Base-by-base conservation (phyloP, 2,329 filamentous ascomycete species). In the Botrytis hyacinthi region DNA sequence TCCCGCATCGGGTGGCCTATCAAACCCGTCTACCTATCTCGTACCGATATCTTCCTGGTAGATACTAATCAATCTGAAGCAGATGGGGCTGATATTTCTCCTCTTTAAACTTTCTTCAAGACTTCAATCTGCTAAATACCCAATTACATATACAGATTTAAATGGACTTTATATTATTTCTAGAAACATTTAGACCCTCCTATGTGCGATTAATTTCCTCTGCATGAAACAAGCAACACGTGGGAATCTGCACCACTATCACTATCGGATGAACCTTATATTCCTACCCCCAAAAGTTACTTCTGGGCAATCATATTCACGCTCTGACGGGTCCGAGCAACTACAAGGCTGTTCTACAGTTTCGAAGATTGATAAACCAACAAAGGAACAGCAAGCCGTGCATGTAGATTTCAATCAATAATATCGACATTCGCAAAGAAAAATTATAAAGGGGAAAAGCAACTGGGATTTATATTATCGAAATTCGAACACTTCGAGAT, bases 381-480 rank as follows among this genome's bases (percentile, higher is more conserved):
- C 42, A 66, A 35, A 66, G 62, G 29, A 48, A 48, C 29, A 48
- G 35, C 29, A 66, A 35, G 26, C 62, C 18, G 29, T 14, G n/a
- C 62, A 48, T 16, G 32, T 26, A 48, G 12, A 35, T 66, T 66
- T 3, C 44, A 35, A 48, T 66, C 44, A n/a, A 29, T n/a, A 18
- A n/a, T 44, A 35, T 22, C 29, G 48, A 37, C 22, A 65, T 16
- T 61, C n/a, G 9, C 20, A 46, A 22, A 48, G 32, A 48, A 26
- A 66, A 48, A 8, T n/a, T 26, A 10, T 9, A 65, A 46, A 42
- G 60, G 42, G 62, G 62, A 26, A 14, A 65, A 46, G 42, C 18
- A 48, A n/a, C 62, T 68, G 35, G 35, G 65, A 40, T 68, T 54
- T 46, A 63, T 37, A 71, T 63, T 62, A 20, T 68, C 48, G n/a